Base-by-base conservation (phyloP, 345 rosid genomes). In the Xanthoceras sorbifolium region DNA sequence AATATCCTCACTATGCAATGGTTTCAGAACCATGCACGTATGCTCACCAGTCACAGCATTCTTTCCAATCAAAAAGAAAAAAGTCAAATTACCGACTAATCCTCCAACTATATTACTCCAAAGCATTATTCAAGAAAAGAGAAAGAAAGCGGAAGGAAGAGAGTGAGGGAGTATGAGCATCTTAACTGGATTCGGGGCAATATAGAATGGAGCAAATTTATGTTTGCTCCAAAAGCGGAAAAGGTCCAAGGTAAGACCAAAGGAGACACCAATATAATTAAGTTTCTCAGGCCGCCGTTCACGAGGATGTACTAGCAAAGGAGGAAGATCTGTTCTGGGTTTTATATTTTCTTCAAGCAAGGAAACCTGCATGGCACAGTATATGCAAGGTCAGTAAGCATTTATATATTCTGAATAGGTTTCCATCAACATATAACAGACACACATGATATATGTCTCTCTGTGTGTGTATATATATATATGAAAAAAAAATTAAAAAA, bases 211-310 rank as follows among this genome's bases (percentile, higher is more conserved):
- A 64, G 91, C 89, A 85, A 96, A 96, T 74, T 86, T 92, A 80
- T 84, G 97, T 77, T 86, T 93, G 86, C 92, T 86, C 99, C 99
- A 96, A 71, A 96, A 96, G 75, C 97, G 97, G 62, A 91, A 88
- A 71, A 96, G 98, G 80, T 92, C 99, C 84, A 92, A 81, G 44
- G 98, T 96, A 74, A 96, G 97, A 83, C 99, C 99, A 85, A 96
- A 96, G 70, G 99, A 96, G 72, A 93, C 99, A 82, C 93, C 99
- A 38, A 96, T 77, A 78, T 93, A 96, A 81, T 96, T 90, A 34
- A 96, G 97, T 79, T 87, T 96, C 80, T 96, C 97, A 57, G 98
- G 91, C 64, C 36, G 86, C 55, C 97, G 87, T 72, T 96, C 99
- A 44, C 71, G 80, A 78, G 90, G 92, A 86, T 91, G 91, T 52